These are phyloP conservation scores for Paramecium sonneborni DNA, from an alignment of 73 alveolate genomes.

Conservation along the genomic window DNA sequence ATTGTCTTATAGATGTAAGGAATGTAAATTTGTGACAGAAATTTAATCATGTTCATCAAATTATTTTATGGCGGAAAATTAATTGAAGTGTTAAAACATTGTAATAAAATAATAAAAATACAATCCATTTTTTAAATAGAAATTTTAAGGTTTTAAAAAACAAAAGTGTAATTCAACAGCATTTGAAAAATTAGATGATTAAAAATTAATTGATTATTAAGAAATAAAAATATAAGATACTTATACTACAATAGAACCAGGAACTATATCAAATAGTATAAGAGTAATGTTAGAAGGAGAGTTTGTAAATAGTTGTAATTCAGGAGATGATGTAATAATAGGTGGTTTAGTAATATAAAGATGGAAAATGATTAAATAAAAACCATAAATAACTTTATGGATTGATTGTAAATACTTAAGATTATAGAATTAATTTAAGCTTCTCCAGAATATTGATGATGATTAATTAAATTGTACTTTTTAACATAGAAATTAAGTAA, in stretches of 20 bases:
- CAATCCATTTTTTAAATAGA: not conserved
- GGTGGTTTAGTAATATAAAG: constrained; percentile 79
- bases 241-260: constrained; percentile 77
- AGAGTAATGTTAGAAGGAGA: constrained; percentile 75
- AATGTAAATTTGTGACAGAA: not conserved
- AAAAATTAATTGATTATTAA: constrained; percentile 78
- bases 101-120: not conserved
- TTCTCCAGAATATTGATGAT: not conserved
- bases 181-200: not conserved
- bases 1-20: not conserved
- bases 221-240: constrained; percentile 80
- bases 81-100: not conserved
- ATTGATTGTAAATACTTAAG: constrained; percentile 40
- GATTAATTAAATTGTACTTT: not conserved
- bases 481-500: constrained; percentile 42
- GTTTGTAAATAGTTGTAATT: constrained; percentile 74
- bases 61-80: not conserved
- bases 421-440: not conserved
- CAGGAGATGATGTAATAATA: constrained; percentile 85
- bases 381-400: constrained; percentile 8
- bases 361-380: constrained; percentile 70
- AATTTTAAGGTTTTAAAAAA: not conserved
- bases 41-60: not conserved
- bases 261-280: constrained; percentile 75
- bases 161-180: not conserved